These are phyloP conservation scores for Podaxis pistillaris DNA, from an alignment of 768 basidiomycete species.

Conservation along the genomic window DNA sequence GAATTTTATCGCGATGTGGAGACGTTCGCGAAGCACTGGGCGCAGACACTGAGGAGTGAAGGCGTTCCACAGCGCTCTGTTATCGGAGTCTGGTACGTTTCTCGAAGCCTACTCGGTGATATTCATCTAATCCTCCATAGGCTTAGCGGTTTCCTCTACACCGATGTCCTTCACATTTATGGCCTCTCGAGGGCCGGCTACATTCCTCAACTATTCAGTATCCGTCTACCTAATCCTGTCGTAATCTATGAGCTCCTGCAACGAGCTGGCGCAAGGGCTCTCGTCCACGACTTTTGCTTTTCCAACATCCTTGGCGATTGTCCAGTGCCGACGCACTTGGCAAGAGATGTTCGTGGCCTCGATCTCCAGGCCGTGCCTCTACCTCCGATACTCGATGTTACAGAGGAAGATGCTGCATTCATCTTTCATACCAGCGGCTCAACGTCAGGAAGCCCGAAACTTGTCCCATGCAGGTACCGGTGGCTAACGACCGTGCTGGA, in stretches of 20 bases:
- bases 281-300: conserved; percentile 65
- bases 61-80: conserved; percentile 56
- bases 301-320: conserved; percentile 39
- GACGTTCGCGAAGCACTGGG: conserved; percentile 63
- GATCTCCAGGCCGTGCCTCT: conserved; percentile 30
- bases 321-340: conserved; percentile 48
- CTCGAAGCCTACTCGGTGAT: not conserved
- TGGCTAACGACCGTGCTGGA: conserved; percentile 62
- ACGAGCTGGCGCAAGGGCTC: conserved; percentile 59
- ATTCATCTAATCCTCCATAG: conserved; percentile 33
- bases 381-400: conserved; percentile 29
- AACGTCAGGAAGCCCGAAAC: conserved; percentile 81
- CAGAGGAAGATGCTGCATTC: conserved; percentile 50
- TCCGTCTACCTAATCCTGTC: conserved; percentile 70
- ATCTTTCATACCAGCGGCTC: conserved; percentile 82
- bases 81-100: conserved; percentile 70
- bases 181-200: conserved; percentile 75
- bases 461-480: conserved; percentile 66
- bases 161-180: conserved; percentile 72
- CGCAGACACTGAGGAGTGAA: conserved; percentile 40
- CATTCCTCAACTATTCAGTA: conserved; percentile 74
- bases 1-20: conserved; percentile 70
- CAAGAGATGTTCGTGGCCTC: conserved; percentile 18
- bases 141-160: conserved; percentile 72
- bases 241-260: conserved; percentile 69